Base-by-base conservation (phyloP, 1,139 yeast species). In the Geotrichum fermentans region DNA sequence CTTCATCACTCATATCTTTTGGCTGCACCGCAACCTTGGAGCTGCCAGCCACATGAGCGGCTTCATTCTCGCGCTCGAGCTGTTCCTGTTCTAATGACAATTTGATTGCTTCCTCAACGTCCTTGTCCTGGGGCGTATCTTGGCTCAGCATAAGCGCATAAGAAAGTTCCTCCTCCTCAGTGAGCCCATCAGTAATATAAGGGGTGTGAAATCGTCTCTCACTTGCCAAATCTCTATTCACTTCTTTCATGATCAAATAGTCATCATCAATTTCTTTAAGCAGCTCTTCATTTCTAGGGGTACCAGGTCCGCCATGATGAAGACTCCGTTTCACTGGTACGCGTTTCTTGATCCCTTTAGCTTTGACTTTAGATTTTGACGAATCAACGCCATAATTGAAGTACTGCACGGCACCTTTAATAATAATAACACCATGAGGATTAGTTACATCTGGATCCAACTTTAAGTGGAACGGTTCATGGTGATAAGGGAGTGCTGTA, bases 331-430 rank as follows among this genome's bases (percentile, higher is more conserved):
- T 61, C 43, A 56, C 56, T 10, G 65, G 55, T 0, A 58, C 60
- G 29, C 62, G 65, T 53, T 59, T 70, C 60, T 55, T 58, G 42
- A 53, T 55, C 21, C 58, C 54, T 3, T 51, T 30, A 24, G 45
- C 21, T 30, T 49, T 45, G 28, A 49, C 47, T n/a, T 50, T 46
- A 2, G 49, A 43, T 8, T 37, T 37, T 6, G 41, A 28, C 32
- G 54, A 52, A 32, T 54, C 56, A 28, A 54, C 71, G 4, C 90
- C 92, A 64, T 79, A 74, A 55, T 78, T 79, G 60, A 83, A 82
- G 59, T 77, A 80, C 58, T 82, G 88, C 1, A 82, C 67, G 0
- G 77, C 69, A 20, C 80, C 76, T 2, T 81, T 82, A 47, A 80
- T 74, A 1, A 75, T 68, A 2, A 81, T 67, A 2, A 80, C 61